Evolutionary conservation across 78 protist genomes (phyloP), one percentile per base, ranked within the genome.

Genomic region (Dictyostelium brefeldianum): DNA sequence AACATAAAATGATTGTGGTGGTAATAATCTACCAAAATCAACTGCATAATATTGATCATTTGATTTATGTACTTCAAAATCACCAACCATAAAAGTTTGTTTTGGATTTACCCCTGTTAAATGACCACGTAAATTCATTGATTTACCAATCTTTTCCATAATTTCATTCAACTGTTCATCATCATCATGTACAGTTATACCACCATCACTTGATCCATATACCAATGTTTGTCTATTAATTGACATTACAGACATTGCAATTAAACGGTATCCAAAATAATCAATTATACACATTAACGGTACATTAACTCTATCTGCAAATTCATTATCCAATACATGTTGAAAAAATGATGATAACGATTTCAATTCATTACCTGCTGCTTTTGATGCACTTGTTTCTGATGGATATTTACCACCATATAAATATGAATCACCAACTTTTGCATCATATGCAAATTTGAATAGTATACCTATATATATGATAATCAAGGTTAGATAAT

Each of bases 241-340:
- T 6, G 83, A 87, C 36, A 83, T 48, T 15, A 78, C 29, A 10
- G 87, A 62, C 79, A 73, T 82, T 51, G 96, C 96, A n/a, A 64
- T 47, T 18, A 80, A 51, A 36, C 95, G 43, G 65, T 78, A 91
- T 0, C 95, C 95, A 54, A 77, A 78, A 27, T 79, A 91, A 79
- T 91, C 89, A 27, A 91, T 91, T 10, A 83, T 57, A 80, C 89
- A 83, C 95, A 91, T 91, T 17, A 91, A 69, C 15, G 95, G 95
- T 7, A 83, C 65, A 56, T 83, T 74, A 2, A 91, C 59, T 36
- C 25, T 70, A 53, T 83, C 80, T 0, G 54, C 71, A n/a, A 25
- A 78, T 31, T 78, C 74, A 71, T 67, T 70, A 22, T 83, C 90
- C 8, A 83, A 17, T 15, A 65, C 54, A 54, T 83, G 53, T 83